A percentile compares a stretch with the other conserved stretches of the same genome.
Evolutionary conservation across 768 basidiomycete genomes (phyloP).

Genomic region (Nidula microcarpa): DNA sequence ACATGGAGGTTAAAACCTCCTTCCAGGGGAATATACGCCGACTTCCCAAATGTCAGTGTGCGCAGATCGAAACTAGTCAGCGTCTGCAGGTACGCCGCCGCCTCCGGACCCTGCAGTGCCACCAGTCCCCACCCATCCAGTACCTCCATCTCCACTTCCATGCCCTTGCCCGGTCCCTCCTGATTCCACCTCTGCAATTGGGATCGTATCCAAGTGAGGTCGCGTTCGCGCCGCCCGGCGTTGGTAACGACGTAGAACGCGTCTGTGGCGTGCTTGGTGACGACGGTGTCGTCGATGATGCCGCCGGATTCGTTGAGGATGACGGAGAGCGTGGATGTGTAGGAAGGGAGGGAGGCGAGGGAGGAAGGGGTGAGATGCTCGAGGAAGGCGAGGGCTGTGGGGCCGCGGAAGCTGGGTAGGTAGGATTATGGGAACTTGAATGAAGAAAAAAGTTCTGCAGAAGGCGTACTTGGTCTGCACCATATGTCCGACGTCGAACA

Average conservation of each 20-base stretch:
- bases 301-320: constrained; percentile 87
- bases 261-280: constrained; percentile 77
- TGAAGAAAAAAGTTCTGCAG: neutral
- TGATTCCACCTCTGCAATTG: constrained; percentile 80
- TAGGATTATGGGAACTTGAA: neutral
- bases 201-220: constrained; percentile 71
- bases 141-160: constrained; percentile 76
- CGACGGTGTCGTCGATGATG: constrained; percentile 93
- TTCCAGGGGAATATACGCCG: constrained; percentile 76
- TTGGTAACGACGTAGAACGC: constrained; percentile 97
- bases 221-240: constrained; percentile 80
- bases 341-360: constrained; percentile 61
- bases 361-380: constrained; percentile 90
- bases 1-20: constrained; percentile 75
- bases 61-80: constrained; percentile 74
- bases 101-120: constrained; percentile 90
- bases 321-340: constrained; percentile 82
- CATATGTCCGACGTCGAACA: constrained; percentile 99
- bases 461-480: constrained; percentile 77
- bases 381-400: constrained; percentile 75
- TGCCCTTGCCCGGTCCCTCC: constrained; percentile 43
- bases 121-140: constrained; percentile 85
- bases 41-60: constrained; percentile 79
- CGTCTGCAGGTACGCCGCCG: constrained; percentile 75
- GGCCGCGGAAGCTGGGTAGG: constrained; percentile 69